Evolutionary conservation across 208 protist genomes (phyloP), one percentile per base, ranked within the genome.

Genomic region (Blechomonas ayalai): DNA sequence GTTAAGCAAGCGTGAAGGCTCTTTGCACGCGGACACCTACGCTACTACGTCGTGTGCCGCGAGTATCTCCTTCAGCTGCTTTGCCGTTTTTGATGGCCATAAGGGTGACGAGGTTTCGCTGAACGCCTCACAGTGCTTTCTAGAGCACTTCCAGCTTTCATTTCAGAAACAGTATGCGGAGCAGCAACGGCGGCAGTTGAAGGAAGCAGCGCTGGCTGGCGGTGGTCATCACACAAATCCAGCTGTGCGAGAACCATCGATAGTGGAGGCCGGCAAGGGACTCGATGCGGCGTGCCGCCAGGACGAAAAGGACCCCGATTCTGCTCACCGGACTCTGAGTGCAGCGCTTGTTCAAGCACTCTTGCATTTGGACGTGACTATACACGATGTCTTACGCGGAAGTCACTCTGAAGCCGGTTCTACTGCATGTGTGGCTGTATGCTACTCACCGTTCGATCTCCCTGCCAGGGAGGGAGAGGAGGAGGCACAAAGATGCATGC

Each of bases 61-160:
- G n/a, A n/a, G n/a, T n/a, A n/a, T n/a, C n/a, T n/a, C n/a, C 24
- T 74, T 69, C 36, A 36, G 34, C 5, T 70, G 69, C 38, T 72
- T 75, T 20, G 82, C 63, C 18, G 77, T 90, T 2, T 86, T 90
- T 49, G 82, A 90, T 33, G 82, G 82, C 0, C 82, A 90, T 55
- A 73, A 76, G 40, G 82, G 82, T 10, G 69, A 78, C 39, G 28
- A 27, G 5, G 45, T 82, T 0, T 74, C 82, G 8, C 52, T 45
- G 3, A 36, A 61, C 18, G 77, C 75, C 31, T 62, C 74, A 20
- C 56, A 74, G 37, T 74, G 67, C 47, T 76, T 76, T 48, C 48
- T 69, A 3, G 65, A 79, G 4, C 73, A 82, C 53, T 70, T 90
- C 10, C 49, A 69, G 27, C 34, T 66, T 5, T 66, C 69, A 0